Evolutionary conservation across 768 basidiomycete species (phyloP), one percentile per base, ranked within the genome.

Genomic region (Panellus pusillus): DNA sequence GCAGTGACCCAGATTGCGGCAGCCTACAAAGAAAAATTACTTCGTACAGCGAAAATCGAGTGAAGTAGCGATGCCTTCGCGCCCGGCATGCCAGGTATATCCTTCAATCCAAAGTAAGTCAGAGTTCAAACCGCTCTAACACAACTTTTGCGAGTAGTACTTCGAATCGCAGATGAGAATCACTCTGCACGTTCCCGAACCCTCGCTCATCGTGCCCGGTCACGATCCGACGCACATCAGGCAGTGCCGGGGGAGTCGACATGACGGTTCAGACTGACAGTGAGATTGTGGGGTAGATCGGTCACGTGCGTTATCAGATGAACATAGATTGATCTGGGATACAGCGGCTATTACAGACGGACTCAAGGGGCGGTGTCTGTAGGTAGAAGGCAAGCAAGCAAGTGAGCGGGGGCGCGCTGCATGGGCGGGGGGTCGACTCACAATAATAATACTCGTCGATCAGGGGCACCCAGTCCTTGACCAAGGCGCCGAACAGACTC

Each of bases 371-470:
- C 75, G 59, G 79, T 70, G 54, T 70, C 70, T 70, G 35, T 27
- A n/a, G n/a, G n/a, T n/a, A n/a, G n/a, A n/a, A n/a, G n/a, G 13
- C 24, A 6, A 6, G 24, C 24, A 24, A 31, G 29, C 36, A 11
- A 14, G 24, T 51, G 17, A 48, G 44, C 36, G 32, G 18, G 38
- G 32, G 47, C 1, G 28, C 24, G 17, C 46, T 44, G 14, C 39
- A 44, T 32, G 60, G 5, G 20, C 12, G 2, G 17, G 35, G 27
- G 7, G 35, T n/a, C 20, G 35, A 77, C 91, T 55, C 65, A 91
- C 91, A 93, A 77, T 93, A 93, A 74, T 93, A 86, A 72, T 93
- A 93, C 65, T 90, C 89, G 66, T 93, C 84, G 55, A 93, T 89
- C 66, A 93, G 72, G 17, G 91, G 92, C 58, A 93, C 83, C 91